These are phyloP conservation scores for Talaromyces verruculosus DNA, from an alignment of 2,329 filamentous ascomycete genomes.

Conservation along the genomic window DNA sequence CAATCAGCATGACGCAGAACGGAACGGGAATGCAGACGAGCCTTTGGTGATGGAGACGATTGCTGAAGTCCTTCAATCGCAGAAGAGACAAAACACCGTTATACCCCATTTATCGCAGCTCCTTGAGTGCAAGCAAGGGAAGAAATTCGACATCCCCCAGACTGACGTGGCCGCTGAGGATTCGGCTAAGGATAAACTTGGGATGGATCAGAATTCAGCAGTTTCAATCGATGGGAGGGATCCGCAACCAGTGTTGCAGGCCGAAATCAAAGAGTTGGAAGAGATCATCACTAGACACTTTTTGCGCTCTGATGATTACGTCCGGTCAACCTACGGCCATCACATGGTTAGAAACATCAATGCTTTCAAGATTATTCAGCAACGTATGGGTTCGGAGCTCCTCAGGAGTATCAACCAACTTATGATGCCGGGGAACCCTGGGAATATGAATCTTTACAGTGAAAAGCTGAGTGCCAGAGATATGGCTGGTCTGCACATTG, in stretches of 20 bases:
- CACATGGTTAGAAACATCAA: conserved; percentile 6
- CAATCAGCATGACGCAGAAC: neutral
- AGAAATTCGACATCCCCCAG: neutral
- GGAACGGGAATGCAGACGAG: neutral
- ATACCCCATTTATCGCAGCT: conserved; percentile 5
- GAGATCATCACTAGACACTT: neutral
- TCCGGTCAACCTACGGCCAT: conserved; percentile 14
- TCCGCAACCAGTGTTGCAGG: neutral
- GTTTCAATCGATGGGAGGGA: neutral
- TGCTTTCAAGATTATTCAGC: conserved; percentile 22
- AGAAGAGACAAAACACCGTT: neutral
- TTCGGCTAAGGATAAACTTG: neutral
- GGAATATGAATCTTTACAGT: no score
- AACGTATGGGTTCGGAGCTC: conserved; percentile 11
- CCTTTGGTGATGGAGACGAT: neutral
- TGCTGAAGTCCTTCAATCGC: neutral
- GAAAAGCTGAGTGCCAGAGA: no score
- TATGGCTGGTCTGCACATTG: no score
- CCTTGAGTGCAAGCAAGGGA: neutral
- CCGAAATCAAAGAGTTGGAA: conserved; percentile 13
- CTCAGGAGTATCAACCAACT: no score
- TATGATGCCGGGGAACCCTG: no score
- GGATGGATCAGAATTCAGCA: neutral
- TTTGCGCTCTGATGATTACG: neutral
- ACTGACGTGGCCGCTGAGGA: neutral